Base-by-base conservation (phyloP, 768 basidiomycete species). In the Serendipita indica region DNA sequence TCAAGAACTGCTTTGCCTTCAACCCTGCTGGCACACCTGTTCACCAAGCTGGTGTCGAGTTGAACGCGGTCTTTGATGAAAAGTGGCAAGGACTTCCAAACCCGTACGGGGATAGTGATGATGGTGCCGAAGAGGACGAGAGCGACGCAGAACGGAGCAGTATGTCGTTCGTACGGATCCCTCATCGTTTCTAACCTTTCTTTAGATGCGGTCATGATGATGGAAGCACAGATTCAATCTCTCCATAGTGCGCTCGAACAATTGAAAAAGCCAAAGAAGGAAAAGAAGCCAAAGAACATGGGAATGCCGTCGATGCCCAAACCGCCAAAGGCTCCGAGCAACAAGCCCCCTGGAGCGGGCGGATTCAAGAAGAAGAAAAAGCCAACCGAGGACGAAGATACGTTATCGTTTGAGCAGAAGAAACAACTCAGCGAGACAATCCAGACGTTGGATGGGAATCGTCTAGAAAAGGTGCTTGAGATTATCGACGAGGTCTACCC, bases 341-440 rank as follows among this genome's bases (percentile, higher is more conserved):
- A 35, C 16, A 89, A 87, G 68, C 67, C 74, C 32, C 74, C 64
- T 33, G 69, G 82, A 81, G 72, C 83, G 82, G 71, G 33, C 37
- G 56, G 57, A 45, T 32, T 46, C 34, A 62, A 62, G 58, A 87
- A 86, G 75, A 86, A 85, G 68, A 74, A 68, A 13, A 65, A 75
- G 35, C 69, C 81, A 41, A 71, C 78, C 7, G 86, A 89, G 63
- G 61, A 33, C 28, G 85, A 89, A 65, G 88, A 91, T 60, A 82
- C 84, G 1, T 76, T 97, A 34, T 86, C 89, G 57, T 89, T 94
- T 69, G 89, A 91, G 63, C 94, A 98, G 75, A 99, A 99, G 84
- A 92, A 96, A 72, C 91, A 97, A 68, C 74, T 99, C 59, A 94
- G 92, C 66, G 92, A 97, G 71, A 88, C 91, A 57, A 99, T 99